Evolutionary conservation across 202 grass and related monocot species (phyloP).

Genomic region (Digitaria exilis): DNA sequence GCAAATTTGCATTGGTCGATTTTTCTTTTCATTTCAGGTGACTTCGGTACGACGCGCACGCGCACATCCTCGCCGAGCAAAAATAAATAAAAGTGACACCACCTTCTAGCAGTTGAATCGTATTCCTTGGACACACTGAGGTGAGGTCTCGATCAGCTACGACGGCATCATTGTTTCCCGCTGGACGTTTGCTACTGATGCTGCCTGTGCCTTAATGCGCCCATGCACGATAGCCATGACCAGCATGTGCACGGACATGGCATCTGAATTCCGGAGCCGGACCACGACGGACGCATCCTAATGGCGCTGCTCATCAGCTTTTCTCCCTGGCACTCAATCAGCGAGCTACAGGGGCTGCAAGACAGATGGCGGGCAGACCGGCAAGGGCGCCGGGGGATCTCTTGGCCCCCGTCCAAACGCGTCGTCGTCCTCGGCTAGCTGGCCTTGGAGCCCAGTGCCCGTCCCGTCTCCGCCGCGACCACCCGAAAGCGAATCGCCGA

Average conservation of each 20-base stretch:
- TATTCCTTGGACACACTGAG: neutral
- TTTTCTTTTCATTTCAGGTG: no score
- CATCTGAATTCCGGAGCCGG: neutral
- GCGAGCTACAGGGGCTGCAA: neutral
- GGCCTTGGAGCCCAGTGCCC: constrained; percentile 17
- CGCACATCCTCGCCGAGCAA: no score
- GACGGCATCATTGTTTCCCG: neutral
- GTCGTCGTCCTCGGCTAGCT: constrained; percentile 24
- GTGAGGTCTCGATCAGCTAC: neutral
- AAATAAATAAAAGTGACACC: no score
- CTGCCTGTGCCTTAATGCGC: neutral
- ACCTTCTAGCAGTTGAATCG: neutral
- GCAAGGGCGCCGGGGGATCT: neutral
- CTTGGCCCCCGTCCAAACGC: neutral
- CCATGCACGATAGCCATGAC: neutral
- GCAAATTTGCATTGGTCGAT: neutral
- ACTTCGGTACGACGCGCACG: no score
- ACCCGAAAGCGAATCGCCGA: neutral
- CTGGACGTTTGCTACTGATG: neutral
- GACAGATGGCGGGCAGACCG: constrained; percentile 10
- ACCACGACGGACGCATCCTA: neutral
- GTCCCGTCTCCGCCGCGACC: neutral
- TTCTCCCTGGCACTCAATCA: neutral
- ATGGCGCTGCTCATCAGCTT: neutral
- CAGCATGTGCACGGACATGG: neutral